Evolutionary conservation across 176 grass and related monocot species (phyloP), one percentile per base, ranked within the genome.

Genomic region (Eleusine indica): DNA sequence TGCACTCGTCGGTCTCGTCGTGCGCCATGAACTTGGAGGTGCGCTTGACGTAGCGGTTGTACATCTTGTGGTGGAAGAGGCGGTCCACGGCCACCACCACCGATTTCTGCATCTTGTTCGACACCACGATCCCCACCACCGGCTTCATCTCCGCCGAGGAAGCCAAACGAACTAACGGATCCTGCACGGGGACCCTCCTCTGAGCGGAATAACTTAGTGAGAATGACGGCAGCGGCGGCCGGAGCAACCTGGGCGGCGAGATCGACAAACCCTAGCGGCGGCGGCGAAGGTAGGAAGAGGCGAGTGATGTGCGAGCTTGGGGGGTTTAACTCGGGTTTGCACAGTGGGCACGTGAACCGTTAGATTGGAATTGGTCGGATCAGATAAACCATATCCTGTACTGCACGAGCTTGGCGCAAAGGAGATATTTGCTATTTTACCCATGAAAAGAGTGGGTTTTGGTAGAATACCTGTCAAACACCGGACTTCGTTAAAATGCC

Each of bases 21-120:
- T 98, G 96, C 28, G 96, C 96, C 96, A 95, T 95, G 91, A 98
- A 95, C 64, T 95, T 98, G 87, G 90, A 93, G 73, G 96, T 98
- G 87, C 96, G 92, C 85, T 95, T 95, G 80, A 95, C 91, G 57
- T 93, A 98, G 77, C 93, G 87, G 64, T 95, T 95, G 86, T 98
- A 98, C 63, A 91, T 3, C 83, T 91, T 98, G 80, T 99, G 64
- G 77, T 99, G 91, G 87, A 99, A 99, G 80, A 99, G 87, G 61
- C 87, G 93, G 74, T 99, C 93, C 70, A 99, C 96, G 15, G 93
- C 96, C 61, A 94, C 96, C 80, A 96, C 93, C 78, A 99, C 91
- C 66, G 93, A 96, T 78, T 99, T 96, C 73, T 94, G 89, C 96
- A 99, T 99, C 91, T 96, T 99, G 87, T 99, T 99, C 32, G 96